Base-by-base conservation (phyloP, 2,329 filamentous ascomycete genomes). In the Coniochaeta sp. region DNA sequence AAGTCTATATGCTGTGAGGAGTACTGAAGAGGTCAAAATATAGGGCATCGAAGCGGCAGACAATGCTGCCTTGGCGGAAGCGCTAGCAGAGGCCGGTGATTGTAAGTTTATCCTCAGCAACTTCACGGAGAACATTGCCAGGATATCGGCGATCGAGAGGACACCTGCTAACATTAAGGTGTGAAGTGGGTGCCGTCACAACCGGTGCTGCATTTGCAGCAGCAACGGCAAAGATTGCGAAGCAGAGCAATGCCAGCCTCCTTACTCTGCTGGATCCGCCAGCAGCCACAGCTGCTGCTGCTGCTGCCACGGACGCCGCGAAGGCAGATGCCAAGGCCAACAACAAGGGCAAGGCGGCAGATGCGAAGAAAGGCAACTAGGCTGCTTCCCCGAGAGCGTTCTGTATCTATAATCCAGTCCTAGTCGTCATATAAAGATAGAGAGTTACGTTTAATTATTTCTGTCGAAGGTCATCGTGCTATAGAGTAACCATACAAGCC, bases 201-300 rank as follows among this genome's bases (percentile, higher is more conserved):
- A 56, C 54, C 54, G 54, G 54, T 56, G 54, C 54, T 26, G 54
- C 54, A 5, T 56, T 56, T 17, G 54, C 28, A 12, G 54, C 54
- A 26, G 54, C 54, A 34, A 56, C 54, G 6, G 54, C 54, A n/a
- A 56, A 56, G 54, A 38, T 38, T 26, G 54, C 34, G 31, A 34
- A 36, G 54, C 17, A 34, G 31, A 6, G 14, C 17, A 38, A 36
- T n/a, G 22, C 31, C 31, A 56, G 7, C 17, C 31, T 36, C n/a
- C 31, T 36, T 8, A 38, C 31, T 24, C 31, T 22, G 26, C 31
- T 56, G 31, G 54, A 26, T 6, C 31, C 31, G 6, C 17, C 54
- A 6, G 54, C 31, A 6, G 31, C 28, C 6, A 17, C 54, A 7
- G 31, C 54, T 16, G 33, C 54, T 12, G 54, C 54, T 2, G 54